phyloP scores from a whole-genome alignment of 768 basidiomycete genomes.

The Pulveroboletus sp. region DNA sequence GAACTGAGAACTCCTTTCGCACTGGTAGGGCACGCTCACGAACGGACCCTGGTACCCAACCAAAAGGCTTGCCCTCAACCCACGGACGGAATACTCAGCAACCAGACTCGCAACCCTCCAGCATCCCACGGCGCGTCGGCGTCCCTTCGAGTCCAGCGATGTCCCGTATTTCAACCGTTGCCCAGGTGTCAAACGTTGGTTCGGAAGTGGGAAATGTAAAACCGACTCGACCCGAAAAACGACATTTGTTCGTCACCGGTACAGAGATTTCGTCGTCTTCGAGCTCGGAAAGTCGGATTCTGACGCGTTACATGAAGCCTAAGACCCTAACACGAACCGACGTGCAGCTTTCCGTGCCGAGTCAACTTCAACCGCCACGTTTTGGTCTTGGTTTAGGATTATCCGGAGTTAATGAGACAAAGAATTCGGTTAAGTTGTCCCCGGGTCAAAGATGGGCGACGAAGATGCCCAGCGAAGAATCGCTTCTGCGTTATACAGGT shows the following conservation, averaged over 20 bases:
- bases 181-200: constrained; percentile 7
- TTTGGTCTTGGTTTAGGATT: constrained; percentile 30
- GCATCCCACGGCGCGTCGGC: constrained; percentile 25
- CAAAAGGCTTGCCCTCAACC: constrained; percentile 6
- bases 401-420: constrained; percentile 11
- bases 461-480: constrained; percentile 5
- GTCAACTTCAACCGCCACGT: constrained; percentile 21
- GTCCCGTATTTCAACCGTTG: constrained; percentile 7
- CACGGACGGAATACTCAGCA: constrained; percentile 8
- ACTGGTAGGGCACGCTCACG: constrained; percentile 27
- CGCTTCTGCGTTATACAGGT: constrained; percentile 1
- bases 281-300: constrained; percentile 37
- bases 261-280: constrained; percentile 39
- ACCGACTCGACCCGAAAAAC: constrained; percentile 20
- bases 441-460: constrained; percentile 14
- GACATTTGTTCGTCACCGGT: constrained; percentile 44
- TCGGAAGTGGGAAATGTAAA: constrained; percentile 34
- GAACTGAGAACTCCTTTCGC: constrained; percentile 10
- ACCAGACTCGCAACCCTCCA: constrained; percentile 12
- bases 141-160: constrained; percentile 14
- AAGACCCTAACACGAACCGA: constrained; percentile 17
- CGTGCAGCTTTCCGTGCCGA: constrained; percentile 20
- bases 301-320: constrained; percentile 12
- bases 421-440: constrained; percentile 5
- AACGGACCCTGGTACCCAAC: constrained; percentile 24